phyloP scores from a whole-genome alignment of 768 basidiomycete genomes.

The Boletus subcaerulescens region DNA sequence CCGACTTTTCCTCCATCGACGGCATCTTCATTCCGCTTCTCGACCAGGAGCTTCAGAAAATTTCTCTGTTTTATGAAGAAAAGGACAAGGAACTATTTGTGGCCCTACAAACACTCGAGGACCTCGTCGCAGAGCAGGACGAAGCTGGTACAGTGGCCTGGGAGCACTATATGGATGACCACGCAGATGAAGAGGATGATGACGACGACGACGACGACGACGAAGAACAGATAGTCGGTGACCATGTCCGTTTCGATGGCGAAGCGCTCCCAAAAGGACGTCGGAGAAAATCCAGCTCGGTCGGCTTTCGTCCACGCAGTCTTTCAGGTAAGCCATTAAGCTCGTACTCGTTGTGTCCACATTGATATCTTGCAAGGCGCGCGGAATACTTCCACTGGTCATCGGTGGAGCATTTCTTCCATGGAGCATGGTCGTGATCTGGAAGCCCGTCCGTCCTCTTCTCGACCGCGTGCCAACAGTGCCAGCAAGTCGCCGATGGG shows the following conservation, averaged over 20 bases:
- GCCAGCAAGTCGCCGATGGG: conserved; percentile 35
- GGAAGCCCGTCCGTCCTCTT: conserved; percentile 25
- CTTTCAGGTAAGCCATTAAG: conserved; percentile 15
- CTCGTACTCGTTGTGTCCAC: neutral
- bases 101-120: conserved; percentile 58
- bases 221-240: conserved; percentile 20
- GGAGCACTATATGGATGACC: conserved; percentile 49
- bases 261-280: conserved; percentile 27
- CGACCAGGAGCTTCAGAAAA: conserved; percentile 81
- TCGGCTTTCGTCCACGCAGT: conserved; percentile 23
- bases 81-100: conserved; percentile 73
- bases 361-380: conserved; percentile 11
- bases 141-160: conserved; percentile 50
- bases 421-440: conserved; percentile 37
- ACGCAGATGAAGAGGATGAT: conserved; percentile 41
- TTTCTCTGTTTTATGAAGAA: conserved; percentile 69
- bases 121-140: conserved; percentile 57
- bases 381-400: conserved; percentile 4
- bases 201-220: conserved; percentile 61
- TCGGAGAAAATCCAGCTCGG: conserved; percentile 36
- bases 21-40: conserved; percentile 68
- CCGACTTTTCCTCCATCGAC: conserved; percentile 44
- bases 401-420: conserved; percentile 47
- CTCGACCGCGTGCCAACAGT: conserved; percentile 24
- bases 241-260: conserved; percentile 29